phyloP scores from a whole-genome alignment of 2,329 filamentous ascomycete genomes.

The Cytospora piceicola region DNA sequence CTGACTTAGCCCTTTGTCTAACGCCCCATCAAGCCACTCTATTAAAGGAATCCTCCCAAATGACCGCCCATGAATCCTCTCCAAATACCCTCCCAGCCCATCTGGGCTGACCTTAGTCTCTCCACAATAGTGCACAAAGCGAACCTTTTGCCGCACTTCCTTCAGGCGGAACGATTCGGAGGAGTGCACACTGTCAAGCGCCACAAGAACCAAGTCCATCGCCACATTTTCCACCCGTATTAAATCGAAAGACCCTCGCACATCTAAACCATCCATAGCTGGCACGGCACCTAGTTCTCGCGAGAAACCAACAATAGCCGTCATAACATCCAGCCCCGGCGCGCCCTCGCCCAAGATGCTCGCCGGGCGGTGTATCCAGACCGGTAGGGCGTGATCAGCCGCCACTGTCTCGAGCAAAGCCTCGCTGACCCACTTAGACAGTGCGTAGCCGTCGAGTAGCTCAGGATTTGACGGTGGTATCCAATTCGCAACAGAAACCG shows the following conservation, averaged over 20 bases:
- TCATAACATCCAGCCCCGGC: constrained; percentile 7
- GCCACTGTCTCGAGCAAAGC: constrained; percentile 35
- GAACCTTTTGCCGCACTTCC: too few species aligned
- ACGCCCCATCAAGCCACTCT: too few species aligned
- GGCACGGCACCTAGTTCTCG: constrained; percentile 2
- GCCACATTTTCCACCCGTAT: constrained; percentile 2
- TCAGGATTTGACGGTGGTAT: neutral
- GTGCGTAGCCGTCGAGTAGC: constrained; percentile 36
- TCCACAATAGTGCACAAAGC: too few species aligned
- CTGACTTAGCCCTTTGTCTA: too few species aligned
- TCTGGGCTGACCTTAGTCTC: too few species aligned
- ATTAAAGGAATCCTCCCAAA: too few species aligned
- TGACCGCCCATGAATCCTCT: too few species aligned
- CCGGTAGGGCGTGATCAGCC: neutral
- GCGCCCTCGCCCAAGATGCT: constrained; percentile 9
- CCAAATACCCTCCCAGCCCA: too few species aligned
- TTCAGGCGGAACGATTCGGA: too few species aligned
- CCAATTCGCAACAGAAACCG: neutral
- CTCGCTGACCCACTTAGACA: constrained; percentile 42
- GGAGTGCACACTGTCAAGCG: too few species aligned
- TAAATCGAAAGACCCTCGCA: constrained; percentile 5
- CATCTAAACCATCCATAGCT: neutral
- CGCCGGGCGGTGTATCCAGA: constrained; percentile 5
- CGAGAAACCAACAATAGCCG: constrained; percentile 8
- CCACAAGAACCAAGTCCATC: neutral